These are phyloP conservation scores for Neonectria ditissima DNA, from an alignment of 2,329 filamentous ascomycete species.

Conservation along the genomic window DNA sequence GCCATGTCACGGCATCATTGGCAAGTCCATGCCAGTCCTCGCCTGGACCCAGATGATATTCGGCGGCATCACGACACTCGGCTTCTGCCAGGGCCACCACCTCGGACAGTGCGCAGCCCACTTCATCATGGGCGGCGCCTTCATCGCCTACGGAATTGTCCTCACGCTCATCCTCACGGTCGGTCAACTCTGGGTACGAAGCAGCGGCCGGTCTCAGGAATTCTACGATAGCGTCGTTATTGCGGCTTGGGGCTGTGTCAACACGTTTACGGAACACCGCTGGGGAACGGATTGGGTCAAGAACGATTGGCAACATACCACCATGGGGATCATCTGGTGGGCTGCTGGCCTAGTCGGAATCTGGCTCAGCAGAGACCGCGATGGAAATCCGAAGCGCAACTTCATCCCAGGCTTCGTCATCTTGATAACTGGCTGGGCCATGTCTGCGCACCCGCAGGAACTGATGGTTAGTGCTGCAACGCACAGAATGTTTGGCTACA, in stretches of 20 bases:
- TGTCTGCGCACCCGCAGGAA: constrained; percentile 91
- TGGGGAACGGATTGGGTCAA: constrained; percentile 91
- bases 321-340: constrained; percentile 99
- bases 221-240: constrained; percentile 96
- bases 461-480: constrained; percentile 87
- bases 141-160: constrained; percentile 92
- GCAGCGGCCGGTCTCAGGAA: constrained; percentile 89
- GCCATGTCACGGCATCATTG: constrained; percentile 80
- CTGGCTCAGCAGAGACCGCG: constrained; percentile 87
- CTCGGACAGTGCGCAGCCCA: constrained; percentile 93
- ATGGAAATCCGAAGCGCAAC: constrained; percentile 90
- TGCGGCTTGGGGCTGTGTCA: constrained; percentile 94
- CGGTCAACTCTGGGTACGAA: constrained; percentile 87
- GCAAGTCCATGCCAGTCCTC: constrained; percentile 87
- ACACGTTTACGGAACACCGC: constrained; percentile 96
- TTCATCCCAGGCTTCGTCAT: constrained; percentile 93
- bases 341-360: constrained; percentile 89
- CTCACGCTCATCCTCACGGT: constrained; percentile 88
- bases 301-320: constrained; percentile 97
- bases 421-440: constrained; percentile 91
- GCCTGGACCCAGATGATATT: constrained; percentile 97
- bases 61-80: constrained; percentile 90
- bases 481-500: constrained; percentile 92
- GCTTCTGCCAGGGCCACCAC: constrained; percentile 94
- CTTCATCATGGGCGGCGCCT: constrained; percentile 98